These are phyloP conservation scores for Solanum hybrid DNA, from an alignment of 305 asterid species.

Conservation along the genomic window DNA sequence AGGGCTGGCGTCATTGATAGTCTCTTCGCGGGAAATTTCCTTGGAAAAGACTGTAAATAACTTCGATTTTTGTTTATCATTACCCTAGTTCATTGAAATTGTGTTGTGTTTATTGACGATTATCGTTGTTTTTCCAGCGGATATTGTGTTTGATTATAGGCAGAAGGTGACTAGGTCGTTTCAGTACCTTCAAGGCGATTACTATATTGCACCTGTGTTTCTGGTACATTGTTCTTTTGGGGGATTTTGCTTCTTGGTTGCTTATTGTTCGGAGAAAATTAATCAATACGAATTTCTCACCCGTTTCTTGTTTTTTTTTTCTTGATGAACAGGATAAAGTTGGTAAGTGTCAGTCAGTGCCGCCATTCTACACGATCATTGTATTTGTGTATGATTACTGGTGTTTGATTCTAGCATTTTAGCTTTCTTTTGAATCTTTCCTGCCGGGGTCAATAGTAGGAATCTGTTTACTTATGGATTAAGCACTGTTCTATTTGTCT, in stretches of 20 bases:
- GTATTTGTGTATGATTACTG: not conserved
- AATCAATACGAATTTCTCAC: not conserved
- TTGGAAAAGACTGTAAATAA: slow-evolving; percentile 76
- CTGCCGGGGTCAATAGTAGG: not conserved
- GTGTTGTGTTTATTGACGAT: not conserved
- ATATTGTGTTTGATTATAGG: slow-evolving; percentile 88
- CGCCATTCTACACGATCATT: not conserved
- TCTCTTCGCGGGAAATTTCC: slow-evolving; percentile 83
- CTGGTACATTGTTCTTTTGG: slow-evolving; percentile 33
- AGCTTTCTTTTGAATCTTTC: not conserved
- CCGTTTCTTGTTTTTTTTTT: not conserved
- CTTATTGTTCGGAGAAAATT: not conserved
- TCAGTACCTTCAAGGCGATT: slow-evolving; percentile 85
- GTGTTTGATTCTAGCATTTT: not conserved
- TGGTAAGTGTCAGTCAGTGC: slow-evolving; percentile 45
- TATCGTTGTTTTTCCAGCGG: slow-evolving; percentile 45
- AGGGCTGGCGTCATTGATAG: slow-evolving; percentile 82
- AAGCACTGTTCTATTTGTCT: not conserved
- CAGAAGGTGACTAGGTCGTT: slow-evolving; percentile 88
- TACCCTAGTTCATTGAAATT: not conserved
- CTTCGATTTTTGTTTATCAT: not conserved
- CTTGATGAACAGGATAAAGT: slow-evolving; percentile 70
- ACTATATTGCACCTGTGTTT: slow-evolving; percentile 74
- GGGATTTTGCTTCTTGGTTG: not conserved
- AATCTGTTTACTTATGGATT: not conserved